phyloP scores from a whole-genome alignment of 2,329 filamentous ascomycete species.

The Aspergillus fumigatus region DNA sequence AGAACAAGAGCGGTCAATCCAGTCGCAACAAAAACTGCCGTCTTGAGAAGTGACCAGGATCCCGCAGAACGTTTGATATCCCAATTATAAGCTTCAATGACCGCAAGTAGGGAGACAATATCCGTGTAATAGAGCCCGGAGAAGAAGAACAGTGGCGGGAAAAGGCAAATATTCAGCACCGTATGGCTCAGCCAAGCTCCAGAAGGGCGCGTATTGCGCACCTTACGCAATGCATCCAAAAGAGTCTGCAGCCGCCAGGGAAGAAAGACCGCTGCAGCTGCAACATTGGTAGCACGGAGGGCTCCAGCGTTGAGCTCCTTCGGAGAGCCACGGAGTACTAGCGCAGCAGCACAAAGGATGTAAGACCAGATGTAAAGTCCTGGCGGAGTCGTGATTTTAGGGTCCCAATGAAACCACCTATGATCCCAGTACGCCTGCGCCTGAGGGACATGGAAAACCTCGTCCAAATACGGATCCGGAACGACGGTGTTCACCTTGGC shows the following conservation, averaged over 20 bases:
- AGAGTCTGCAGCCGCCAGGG: slow-evolving; percentile 51
- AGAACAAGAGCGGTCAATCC: slow-evolving; percentile 68
- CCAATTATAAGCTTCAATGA: slow-evolving; percentile 63
- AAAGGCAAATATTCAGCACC: slow-evolving; percentile 74
- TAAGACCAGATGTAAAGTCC: slow-evolving; percentile 64
- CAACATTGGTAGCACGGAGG: slow-evolving; percentile 37
- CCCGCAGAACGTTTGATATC: slow-evolving; percentile 35
- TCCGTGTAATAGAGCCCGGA: slow-evolving; percentile 94
- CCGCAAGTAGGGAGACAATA: slow-evolving; percentile 70
- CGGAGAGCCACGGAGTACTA: slow-evolving; percentile 25
- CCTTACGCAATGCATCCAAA: slow-evolving; percentile 44
- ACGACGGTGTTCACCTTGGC: slow-evolving; percentile 46
- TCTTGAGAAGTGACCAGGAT: slow-evolving; percentile 18
- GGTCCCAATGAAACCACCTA: slow-evolving; percentile 76
- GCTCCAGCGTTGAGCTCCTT: slow-evolving; percentile 29
- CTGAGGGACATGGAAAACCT: slow-evolving; percentile 70
- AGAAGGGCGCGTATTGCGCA: slow-evolving; percentile 25
- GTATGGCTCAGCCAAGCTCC: slow-evolving; percentile 35
- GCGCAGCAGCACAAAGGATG: slow-evolving; percentile 28
- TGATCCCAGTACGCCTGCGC: slow-evolving; percentile 80
- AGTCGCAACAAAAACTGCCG: slow-evolving; percentile 45
- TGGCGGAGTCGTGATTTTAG: slow-evolving; percentile 95
- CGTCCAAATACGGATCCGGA: slow-evolving; percentile 55
- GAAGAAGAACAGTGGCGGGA: slow-evolving; percentile 94
- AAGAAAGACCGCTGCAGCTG: slow-evolving; percentile 32